phyloP scores from a whole-genome alignment of 2,329 filamentous ascomycete species.

The Onygenales sp. region DNA sequence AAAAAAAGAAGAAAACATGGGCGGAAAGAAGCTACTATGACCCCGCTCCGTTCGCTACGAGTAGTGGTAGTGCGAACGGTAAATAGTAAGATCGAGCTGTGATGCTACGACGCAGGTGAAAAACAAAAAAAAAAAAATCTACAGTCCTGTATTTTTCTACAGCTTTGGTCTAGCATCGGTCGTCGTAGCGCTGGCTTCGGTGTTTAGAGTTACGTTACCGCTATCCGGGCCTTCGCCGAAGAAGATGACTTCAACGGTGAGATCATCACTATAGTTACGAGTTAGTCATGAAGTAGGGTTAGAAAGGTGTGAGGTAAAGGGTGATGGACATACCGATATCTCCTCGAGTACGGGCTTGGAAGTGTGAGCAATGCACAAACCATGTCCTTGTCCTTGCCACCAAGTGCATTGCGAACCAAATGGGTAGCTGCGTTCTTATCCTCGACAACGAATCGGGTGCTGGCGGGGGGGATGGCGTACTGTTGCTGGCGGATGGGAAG shows the following conservation, averaged over 20 bases:
- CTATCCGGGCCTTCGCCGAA: constrained; percentile 73
- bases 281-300: constrained; percentile 7
- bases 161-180: constrained; percentile 41
- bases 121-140: neutral
- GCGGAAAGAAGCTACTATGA: neutral
- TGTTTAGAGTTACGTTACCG: constrained; percentile 72
- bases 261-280: constrained; percentile 60
- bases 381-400: constrained; percentile 88
- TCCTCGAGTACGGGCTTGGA: constrained; percentile 78
- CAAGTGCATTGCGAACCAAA: constrained; percentile 86
- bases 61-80: neutral
- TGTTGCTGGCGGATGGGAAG: constrained; percentile 82
- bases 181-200: constrained; percentile 66
- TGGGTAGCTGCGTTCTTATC: constrained; percentile 97
- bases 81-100: neutral
- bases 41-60: too few relatives aligned
- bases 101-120: neutral
- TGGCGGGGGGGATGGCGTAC: constrained; percentile 64
- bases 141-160: constrained; percentile 16
- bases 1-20: neutral
- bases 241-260: constrained; percentile 98
- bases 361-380: constrained; percentile 85
- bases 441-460: constrained; percentile 81
- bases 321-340: constrained; percentile 61
- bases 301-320: neutral